Evolutionary conservation across 257 asterid species (phyloP), one percentile per base, ranked within the genome.

Genomic region (Capsicum pubescens): DNA sequence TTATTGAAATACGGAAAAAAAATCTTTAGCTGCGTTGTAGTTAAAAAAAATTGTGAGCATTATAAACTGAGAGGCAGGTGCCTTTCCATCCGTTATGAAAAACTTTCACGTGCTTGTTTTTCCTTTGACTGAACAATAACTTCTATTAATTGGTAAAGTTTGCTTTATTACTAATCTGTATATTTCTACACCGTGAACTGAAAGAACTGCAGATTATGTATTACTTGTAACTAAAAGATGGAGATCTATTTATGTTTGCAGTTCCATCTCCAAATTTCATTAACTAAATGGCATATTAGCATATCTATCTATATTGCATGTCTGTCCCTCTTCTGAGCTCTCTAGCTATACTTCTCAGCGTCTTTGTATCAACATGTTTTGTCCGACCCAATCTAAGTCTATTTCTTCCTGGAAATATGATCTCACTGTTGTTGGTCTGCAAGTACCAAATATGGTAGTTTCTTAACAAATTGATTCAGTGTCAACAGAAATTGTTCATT

Each of bases 201-300:
- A 21, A 21, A 3, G 7, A 17, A 52, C 14, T 76, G 61, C 63
- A 52, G 80, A n/a, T 26, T 76, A 61, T 15, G 14, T 52, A 14
- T 52, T 76, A 7, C 44, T 9, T 76, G 46, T 76, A 12, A 26
- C 46, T 21, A 13, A 74, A 52, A 13, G 12, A 50, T 13, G 44
- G 44, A 21, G 13, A 74, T 12, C 3, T 44, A 74, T 13, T 42
- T 12, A 0, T 50, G 0, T 14, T 50, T 74, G 61, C 12, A 3
- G 44, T 74, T 74, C 80, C 80, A 50, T 50, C 60, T 74, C 80
- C 44, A 12, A 6, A 32, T 74, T 19, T 74, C 42, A 6, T 74
- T 3, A 46, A 72, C 44, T 74, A 12, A 48, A 52, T 74, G 44
- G 44, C 61, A 50, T 7, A 50, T 7, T 7, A 21, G 81, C 60